phyloP scores from a whole-genome alignment of 768 basidiomycete species.

The Tricholoma furcatifolium region DNA sequence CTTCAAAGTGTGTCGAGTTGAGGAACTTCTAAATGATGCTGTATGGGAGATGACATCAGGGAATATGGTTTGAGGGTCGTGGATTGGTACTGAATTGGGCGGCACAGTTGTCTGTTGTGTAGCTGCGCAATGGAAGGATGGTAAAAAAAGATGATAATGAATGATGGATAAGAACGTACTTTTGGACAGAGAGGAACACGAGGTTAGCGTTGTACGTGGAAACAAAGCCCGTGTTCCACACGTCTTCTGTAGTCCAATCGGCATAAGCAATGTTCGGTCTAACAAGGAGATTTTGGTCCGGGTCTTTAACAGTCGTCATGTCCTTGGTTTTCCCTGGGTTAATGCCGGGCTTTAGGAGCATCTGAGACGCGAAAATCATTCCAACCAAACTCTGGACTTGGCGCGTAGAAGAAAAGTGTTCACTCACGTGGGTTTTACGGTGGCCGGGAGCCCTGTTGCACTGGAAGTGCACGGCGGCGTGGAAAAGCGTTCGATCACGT shows the following conservation, averaged over 20 bases:
- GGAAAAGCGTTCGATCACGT: too few species aligned
- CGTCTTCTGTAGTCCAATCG: too few species aligned
- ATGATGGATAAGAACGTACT: too few species aligned
- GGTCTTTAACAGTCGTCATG: background rate
- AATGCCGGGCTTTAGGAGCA: too few species aligned
- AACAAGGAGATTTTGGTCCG: background rate
- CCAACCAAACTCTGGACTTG: too few species aligned
- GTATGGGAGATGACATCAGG: constrained; percentile 63
- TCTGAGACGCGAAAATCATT: too few species aligned
- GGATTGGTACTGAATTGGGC: constrained; percentile 40
- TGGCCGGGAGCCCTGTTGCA: too few species aligned
- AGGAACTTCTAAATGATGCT: constrained; percentile 55
- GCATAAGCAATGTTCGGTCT: background rate
- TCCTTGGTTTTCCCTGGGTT: too few species aligned
- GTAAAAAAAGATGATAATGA: constrained; percentile 24
- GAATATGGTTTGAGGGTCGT: constrained; percentile 48
- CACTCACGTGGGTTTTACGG: too few species aligned
- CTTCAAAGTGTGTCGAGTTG: constrained; percentile 44
- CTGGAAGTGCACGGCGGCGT: too few species aligned
- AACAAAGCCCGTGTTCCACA: too few species aligned
- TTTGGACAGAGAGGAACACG: constrained; percentile 47
- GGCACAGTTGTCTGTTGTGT: constrained; percentile 60
- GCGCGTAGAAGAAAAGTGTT: too few species aligned
- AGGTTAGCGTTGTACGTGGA: background rate
- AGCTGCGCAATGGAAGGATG: constrained; percentile 35